Conservation (phyloP, 179 eudicot species). For the Beta corolliflora region DNA sequence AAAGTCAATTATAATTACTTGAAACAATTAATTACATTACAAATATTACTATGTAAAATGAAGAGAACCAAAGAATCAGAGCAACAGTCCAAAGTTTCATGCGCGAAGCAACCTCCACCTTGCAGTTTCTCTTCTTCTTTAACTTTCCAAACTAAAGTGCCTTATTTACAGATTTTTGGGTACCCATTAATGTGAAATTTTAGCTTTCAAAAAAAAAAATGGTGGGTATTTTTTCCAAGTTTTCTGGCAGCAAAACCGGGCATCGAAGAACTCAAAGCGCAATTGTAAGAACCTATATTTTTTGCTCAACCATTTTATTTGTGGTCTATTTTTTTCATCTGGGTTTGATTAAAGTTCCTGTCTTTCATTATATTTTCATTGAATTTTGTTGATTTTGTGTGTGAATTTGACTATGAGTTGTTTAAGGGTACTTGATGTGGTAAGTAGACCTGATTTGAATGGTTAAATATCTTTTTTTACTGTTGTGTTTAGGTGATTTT, state of each 20-base stretch:
- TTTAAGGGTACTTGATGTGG: slow-evolving; percentile 5
- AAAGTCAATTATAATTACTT: background rate
- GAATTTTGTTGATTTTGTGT: background rate
- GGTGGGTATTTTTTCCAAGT: slow-evolving; percentile 80
- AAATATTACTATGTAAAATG: background rate
- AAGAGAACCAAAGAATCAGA: background rate
- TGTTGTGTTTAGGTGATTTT: slow-evolving; percentile 20
- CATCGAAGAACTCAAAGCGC: slow-evolving; percentile 77
- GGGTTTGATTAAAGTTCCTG: slow-evolving; percentile 14
- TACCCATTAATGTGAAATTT: slow-evolving; percentile 15
- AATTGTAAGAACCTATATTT: slow-evolving; percentile 43
- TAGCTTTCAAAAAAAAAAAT: slow-evolving; percentile 30
- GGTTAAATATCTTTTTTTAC: background rate
- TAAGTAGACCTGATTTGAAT: slow-evolving; percentile 36
- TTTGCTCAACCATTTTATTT: background rate
- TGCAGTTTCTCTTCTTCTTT: background rate
- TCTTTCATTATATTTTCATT: slow-evolving; percentile 12
- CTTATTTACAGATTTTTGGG: background rate
- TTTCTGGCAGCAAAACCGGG: slow-evolving; percentile 48
- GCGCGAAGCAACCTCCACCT: background rate
- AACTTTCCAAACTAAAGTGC: background rate
- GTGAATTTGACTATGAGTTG: slow-evolving; percentile 17
- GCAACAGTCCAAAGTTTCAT: background rate
- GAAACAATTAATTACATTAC: background rate
- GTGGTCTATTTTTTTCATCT: background rate